phyloP scores from a whole-genome alignment of 345 rosid species.

The Nephelium lappaceum region DNA sequence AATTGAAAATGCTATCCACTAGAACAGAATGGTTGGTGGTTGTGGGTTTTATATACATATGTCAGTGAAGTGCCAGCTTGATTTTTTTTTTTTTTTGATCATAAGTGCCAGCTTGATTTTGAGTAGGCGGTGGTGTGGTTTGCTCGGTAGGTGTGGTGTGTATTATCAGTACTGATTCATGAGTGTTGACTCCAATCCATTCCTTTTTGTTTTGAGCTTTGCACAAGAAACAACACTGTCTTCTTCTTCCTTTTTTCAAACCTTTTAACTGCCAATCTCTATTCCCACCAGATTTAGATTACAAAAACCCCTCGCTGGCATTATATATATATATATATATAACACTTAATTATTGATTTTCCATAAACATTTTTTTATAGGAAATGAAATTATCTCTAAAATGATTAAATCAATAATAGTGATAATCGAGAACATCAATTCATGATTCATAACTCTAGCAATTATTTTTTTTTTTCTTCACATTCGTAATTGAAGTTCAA shows the following conservation, averaged over 20 bases:
- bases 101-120: background rate
- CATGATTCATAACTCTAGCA: too few species aligned
- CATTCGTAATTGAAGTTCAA: too few species aligned
- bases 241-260: background rate
- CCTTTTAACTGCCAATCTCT: conserved; percentile 10
- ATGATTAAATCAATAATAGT: too few species aligned
- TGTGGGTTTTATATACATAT: background rate
- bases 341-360: too few species aligned
- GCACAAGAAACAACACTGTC: background rate
- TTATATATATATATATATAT: too few species aligned
- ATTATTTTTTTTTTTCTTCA: too few species aligned
- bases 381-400: too few species aligned
- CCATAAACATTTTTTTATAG: too few species aligned
- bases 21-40: background rate
- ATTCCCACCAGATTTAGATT: conserved; percentile 16
- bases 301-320: background rate
- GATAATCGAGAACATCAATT: too few species aligned
- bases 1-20: conserved; percentile 19
- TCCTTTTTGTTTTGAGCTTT: too few species aligned
- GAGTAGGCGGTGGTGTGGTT: background rate
- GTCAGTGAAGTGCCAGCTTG: background rate
- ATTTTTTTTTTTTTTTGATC: too few species aligned
- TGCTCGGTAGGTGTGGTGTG: conserved; percentile 1
- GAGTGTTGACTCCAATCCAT: too few species aligned
- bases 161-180: background rate